Evolutionary conservation across 805 yeast species (phyloP).

Genomic region (Pichia exigua): DNA sequence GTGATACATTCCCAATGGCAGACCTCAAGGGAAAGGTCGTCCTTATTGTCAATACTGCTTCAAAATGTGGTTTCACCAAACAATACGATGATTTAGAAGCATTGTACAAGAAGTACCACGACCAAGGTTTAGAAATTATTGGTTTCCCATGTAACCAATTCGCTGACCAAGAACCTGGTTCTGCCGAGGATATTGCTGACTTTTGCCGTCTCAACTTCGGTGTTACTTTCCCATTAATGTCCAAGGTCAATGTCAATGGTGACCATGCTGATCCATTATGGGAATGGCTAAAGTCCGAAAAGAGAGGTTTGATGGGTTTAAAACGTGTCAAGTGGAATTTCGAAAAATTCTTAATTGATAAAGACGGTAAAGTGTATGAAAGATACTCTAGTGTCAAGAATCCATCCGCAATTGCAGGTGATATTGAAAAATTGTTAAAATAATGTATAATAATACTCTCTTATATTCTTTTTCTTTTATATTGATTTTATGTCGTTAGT

Average conservation of each 20-base stretch:
- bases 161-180: slow-evolving; percentile 69
- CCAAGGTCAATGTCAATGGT: slow-evolving; percentile 88
- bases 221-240: slow-evolving; percentile 82
- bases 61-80: slow-evolving; percentile 73
- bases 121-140: slow-evolving; percentile 54
- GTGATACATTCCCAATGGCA: slow-evolving; percentile 50
- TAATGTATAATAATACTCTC: background rate
- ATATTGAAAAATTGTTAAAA: slow-evolving; percentile 51
- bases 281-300: slow-evolving; percentile 58
- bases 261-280: slow-evolving; percentile 71
- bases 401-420: slow-evolving; percentile 52
- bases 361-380: slow-evolving; percentile 45
- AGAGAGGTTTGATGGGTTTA: slow-evolving; percentile 58
- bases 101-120: slow-evolving; percentile 56
- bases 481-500: no score
- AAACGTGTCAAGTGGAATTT: slow-evolving; percentile 58
- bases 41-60: slow-evolving; percentile 78
- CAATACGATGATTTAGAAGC: slow-evolving; percentile 69
- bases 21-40: slow-evolving; percentile 74
- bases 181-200: slow-evolving; percentile 57
- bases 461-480: no score
- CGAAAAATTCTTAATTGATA: slow-evolving; percentile 50
- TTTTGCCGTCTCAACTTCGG: slow-evolving; percentile 81
- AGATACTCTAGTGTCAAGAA: slow-evolving; percentile 55
- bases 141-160: slow-evolving; percentile 94